Percentiles rank a stretch among this genome's conserved stretches.
phyloP scores from a whole-genome alignment of 495 filamentous ascomycete genomes.

The Bryoglossum gracile region DNA sequence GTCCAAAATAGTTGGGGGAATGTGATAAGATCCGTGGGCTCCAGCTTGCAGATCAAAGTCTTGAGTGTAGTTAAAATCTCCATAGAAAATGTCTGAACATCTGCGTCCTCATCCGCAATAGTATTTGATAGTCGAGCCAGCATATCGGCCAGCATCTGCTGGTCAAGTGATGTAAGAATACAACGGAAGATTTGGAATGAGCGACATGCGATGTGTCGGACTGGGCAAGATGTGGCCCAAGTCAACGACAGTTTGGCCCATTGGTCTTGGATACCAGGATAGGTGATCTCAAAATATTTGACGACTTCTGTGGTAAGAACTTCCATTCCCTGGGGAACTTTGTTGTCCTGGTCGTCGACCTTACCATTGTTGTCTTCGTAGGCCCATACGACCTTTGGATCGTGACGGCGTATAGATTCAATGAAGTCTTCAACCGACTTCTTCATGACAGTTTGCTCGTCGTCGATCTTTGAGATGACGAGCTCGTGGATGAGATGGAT shows the following conservation, averaged over 20 bases:
- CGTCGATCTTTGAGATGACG: constrained; percentile 83
- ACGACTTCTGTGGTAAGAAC: constrained; percentile 72
- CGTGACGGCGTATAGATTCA: constrained; percentile 81
- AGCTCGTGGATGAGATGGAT: constrained; percentile 97
- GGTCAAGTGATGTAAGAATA: constrained; percentile 81
- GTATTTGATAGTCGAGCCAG: constrained; percentile 89
- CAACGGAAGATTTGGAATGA: constrained; percentile 98
- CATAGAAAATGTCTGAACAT: constrained; percentile 94
- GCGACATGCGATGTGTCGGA: constrained; percentile 89
- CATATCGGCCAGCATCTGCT: constrained; percentile 92
- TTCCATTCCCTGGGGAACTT: constrained; percentile 84
- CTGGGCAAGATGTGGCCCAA: constrained; percentile 95
- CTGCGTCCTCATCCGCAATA: constrained; percentile 83
- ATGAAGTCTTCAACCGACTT: constrained; percentile 79
- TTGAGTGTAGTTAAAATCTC: constrained; percentile 93
- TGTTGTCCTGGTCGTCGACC: constrained; percentile 60
- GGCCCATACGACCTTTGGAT: constrained; percentile 78
- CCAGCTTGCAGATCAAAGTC: constrained; percentile 76
- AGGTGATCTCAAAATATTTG: constrained; percentile 74
- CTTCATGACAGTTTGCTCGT: constrained; percentile 58
- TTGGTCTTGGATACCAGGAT: constrained; percentile 79
- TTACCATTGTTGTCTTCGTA: constrained; percentile 89
- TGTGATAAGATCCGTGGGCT: constrained; percentile 68
- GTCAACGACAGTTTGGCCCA: constrained; percentile 85
- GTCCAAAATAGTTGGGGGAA: constrained; percentile 98